Evolutionary conservation across 1,284 basidiomycete species (phyloP).

Genomic region (Sporisorium scitamineum): DNA sequence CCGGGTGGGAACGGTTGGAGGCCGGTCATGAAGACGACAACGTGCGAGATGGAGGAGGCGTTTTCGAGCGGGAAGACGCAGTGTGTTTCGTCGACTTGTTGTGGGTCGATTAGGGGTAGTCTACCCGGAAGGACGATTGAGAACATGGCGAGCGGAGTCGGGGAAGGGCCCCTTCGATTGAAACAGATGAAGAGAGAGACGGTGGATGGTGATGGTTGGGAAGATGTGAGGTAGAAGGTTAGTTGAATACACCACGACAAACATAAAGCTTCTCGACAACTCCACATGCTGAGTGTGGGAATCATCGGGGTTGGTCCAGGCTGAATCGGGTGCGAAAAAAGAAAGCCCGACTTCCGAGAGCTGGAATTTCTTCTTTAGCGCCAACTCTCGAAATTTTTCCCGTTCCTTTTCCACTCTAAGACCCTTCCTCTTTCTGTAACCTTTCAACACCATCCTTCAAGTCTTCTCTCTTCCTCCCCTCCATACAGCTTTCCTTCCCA

Average conservation of each 20-base stretch:
- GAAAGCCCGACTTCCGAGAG: not conserved
- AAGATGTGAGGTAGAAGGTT: not conserved
- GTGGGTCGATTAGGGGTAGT: constrained; percentile 57
- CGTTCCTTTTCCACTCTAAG: not conserved
- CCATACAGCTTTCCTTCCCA: not conserved
- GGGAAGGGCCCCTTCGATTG: not conserved
- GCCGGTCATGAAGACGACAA: constrained; percentile 67
- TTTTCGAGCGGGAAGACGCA: constrained; percentile 62
- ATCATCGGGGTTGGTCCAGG: not conserved
- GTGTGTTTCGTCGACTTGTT: constrained; percentile 67
- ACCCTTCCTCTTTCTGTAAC: not conserved
- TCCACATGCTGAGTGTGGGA: not conserved
- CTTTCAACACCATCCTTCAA: not conserved
- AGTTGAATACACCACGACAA: not conserved
- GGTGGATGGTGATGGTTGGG: not conserved
- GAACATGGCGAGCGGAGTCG: constrained; percentile 54
- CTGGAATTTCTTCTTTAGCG: not conserved
- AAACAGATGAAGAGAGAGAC: not conserved
- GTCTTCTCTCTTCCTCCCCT: no score
- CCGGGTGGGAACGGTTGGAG: constrained; percentile 63
- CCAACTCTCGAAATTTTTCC: no score
- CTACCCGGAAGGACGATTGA: constrained; percentile 65
- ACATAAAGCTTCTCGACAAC: not conserved
- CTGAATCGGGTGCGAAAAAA: not conserved
- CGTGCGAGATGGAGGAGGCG: constrained; percentile 56